phyloP scores from a whole-genome alignment of 2,329 filamentous ascomycete genomes.

The Fusarium circinatum region DNA sequence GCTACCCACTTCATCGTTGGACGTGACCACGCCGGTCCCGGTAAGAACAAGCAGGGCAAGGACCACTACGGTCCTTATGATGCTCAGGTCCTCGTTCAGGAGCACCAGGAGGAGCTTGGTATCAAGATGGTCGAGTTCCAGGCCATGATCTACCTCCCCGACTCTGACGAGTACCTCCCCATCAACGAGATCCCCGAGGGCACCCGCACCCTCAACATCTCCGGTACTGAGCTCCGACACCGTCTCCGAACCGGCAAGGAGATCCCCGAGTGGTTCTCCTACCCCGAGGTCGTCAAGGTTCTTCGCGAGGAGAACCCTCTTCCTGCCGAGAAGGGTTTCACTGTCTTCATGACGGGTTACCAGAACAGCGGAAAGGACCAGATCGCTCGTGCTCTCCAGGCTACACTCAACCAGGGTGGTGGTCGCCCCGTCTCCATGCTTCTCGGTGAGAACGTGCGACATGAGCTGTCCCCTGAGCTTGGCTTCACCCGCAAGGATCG shows the following conservation, averaged over 20 bases:
- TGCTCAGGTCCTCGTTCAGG: constrained; percentile 94
- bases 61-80: constrained; percentile 99
- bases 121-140: constrained; percentile 99
- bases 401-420: constrained; percentile 97
- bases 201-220: constrained; percentile 87
- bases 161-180: constrained; percentile 95
- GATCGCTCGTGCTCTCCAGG: constrained; percentile 93
- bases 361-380: constrained; percentile 97
- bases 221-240: constrained; percentile 88
- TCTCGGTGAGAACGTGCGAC: constrained; percentile 93
- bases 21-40: constrained; percentile 96
- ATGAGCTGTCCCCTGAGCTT: constrained; percentile 92
- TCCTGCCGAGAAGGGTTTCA: constrained; percentile 93
- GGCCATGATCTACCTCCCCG: constrained; percentile 99
- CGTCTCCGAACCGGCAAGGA: constrained; percentile 91
- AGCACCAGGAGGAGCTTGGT: constrained; percentile 95
- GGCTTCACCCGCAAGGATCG: constrained; percentile 95
- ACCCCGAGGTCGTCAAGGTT: constrained; percentile 97
- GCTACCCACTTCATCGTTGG: constrained; percentile 99
- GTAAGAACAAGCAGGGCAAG: constrained; percentile 96
- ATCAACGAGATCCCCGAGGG: constrained; percentile 88
- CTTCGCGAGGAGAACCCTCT: constrained; percentile 96
- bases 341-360: constrained; percentile 96
- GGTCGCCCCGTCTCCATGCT: constrained; percentile 94
- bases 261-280: constrained; percentile 99